Base-by-base conservation (phyloP, 2,329 filamentous ascomycete species). In the Seiridium unicorne region DNA sequence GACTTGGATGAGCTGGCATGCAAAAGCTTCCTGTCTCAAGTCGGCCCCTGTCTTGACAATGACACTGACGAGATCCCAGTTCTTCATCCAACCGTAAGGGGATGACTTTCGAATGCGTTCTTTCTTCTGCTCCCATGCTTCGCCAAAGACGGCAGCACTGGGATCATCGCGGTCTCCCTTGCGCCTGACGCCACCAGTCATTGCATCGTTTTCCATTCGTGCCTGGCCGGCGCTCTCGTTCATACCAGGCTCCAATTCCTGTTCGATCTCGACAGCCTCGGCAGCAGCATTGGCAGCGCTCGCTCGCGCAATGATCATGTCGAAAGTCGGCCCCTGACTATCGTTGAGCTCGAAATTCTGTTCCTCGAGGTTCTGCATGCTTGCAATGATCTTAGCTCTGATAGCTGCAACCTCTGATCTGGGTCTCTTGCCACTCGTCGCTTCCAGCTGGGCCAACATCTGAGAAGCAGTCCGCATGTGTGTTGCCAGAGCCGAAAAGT, bases 21-120 rank as follows among this genome's bases (percentile, higher is more conserved):
- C 91, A 73, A 95, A 95, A 0, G 91, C 91, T 75, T 95, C 91
- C 76, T 95, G 91, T 55, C 91, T 84, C 62, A 95, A 78, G 74
- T 95, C 91, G 2, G 89, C 89, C 3, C 91, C 91, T 9, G 91
- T 95, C 78, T 95, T 95, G 67, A 95, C 89, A 70, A 95, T 95
- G 61, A 95, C 91, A 70, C 90, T 93, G 63, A 95, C 82, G 32
- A 95, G 81, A 69, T 95, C 91, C 91, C 91, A 95, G 70, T 93
- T 94, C 77, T 91, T 91, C 88, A 93, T 92, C 86, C 90, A 92
- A 8, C 91, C 91, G 70, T 93, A 95, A 0, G 91, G 91, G 0
- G 91, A 94, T 1, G 90, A 90, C 67, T 90, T 89, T 62, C 91
- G 84, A 71, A 95, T 92, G 26, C 91, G 89, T 74, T 94, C 91